phyloP scores from a whole-genome alignment of 768 basidiomycete species.

The Lentinula edodes region DNA sequence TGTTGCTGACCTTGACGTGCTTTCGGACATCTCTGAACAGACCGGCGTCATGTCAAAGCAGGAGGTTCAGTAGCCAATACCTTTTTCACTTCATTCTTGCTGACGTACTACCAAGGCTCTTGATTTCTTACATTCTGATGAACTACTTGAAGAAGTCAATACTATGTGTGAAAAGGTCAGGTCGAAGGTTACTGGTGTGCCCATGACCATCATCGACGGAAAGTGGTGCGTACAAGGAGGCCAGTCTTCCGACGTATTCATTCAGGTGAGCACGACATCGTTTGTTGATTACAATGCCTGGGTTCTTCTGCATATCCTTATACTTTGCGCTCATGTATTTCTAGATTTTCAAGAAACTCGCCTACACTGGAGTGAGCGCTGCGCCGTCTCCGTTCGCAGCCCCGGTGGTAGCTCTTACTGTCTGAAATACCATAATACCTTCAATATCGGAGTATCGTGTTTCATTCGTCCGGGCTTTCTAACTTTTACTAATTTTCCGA shows the following conservation, averaged over 20 bases:
- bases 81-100: conserved; percentile 10
- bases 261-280: conserved; percentile 41
- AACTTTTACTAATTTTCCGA: neutral
- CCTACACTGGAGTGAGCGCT: conserved; percentile 26
- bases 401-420: conserved; percentile 24
- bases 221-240: conserved; percentile 76
- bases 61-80: conserved; percentile 39
- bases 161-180: conserved; percentile 57
- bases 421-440: neutral
- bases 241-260: conserved; percentile 65
- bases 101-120: conserved; percentile 38
- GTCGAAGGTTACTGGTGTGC: conserved; percentile 66
- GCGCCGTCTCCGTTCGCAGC: conserved; percentile 29
- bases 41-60: conserved; percentile 51
- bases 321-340: conserved; percentile 1
- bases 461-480: neutral
- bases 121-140: conserved; percentile 60
- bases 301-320: neutral
- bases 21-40: conserved; percentile 53
- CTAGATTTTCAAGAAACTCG: conserved; percentile 47
- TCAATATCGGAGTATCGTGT: neutral
- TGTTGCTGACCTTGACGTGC: conserved; percentile 50
- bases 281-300: neutral
- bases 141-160: conserved; percentile 59
- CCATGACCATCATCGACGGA: conserved; percentile 72